phyloP scores from a whole-genome alignment of 305 asterid genomes.

The Caryopteris hybrid region DNA sequence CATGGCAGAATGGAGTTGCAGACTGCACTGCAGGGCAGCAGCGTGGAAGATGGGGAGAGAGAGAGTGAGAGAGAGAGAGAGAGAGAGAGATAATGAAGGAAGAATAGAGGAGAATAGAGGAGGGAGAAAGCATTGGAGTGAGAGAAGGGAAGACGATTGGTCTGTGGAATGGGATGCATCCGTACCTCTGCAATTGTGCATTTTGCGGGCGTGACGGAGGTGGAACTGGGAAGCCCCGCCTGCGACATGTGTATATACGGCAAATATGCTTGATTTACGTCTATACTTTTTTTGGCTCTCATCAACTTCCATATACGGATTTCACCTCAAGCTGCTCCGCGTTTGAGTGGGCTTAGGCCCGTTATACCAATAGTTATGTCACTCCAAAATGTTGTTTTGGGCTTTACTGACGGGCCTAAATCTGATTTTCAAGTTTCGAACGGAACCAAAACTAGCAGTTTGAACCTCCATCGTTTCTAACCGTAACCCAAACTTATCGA shows the following conservation, averaged over 20 bases:
- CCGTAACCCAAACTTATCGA: no score
- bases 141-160: conserved; percentile 53
- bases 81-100: not conserved
- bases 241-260: not conserved
- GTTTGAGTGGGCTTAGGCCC: no score
- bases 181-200: conserved; percentile 33
- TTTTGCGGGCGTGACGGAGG: conserved; percentile 37
- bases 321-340: not conserved
- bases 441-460: no score
- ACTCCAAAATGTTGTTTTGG: no score
- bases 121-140: conserved; percentile 30
- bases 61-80: not conserved
- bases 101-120: not conserved
- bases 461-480: no score
- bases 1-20: conserved; percentile 15
- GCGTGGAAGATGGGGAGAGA: no score
- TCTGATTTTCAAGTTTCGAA: no score
- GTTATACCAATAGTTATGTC: no score
- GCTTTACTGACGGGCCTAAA: no score
- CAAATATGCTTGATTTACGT: no score
- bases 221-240: conserved; percentile 38
- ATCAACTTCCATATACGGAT: no score
- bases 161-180: conserved; percentile 55
- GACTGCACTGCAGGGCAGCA: not conserved
- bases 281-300: no score